phyloP scores from a whole-genome alignment of 345 rosid genomes.

The Syzygium jambos region DNA sequence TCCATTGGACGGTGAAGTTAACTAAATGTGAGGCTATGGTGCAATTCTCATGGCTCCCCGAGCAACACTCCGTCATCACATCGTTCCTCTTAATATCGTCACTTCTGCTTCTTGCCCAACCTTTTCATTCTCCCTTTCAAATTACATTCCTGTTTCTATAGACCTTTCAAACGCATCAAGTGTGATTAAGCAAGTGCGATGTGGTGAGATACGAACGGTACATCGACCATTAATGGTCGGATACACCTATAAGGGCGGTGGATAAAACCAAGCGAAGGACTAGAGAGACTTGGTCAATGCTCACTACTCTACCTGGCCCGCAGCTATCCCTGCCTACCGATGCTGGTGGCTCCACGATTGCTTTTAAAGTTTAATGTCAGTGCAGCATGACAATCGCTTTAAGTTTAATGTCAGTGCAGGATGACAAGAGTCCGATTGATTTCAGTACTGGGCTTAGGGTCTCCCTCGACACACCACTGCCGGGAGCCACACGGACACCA shows the following conservation, averaged over 20 bases:
- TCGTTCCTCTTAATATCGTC: neutral
- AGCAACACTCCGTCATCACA: neutral
- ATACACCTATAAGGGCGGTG: neutral
- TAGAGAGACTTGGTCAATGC: neutral
- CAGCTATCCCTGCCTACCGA: neutral
- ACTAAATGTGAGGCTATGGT: neutral
- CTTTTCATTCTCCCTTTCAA: neutral
- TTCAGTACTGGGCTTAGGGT: neutral
- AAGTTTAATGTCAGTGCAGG: neutral
- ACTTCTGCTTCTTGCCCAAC: neutral
- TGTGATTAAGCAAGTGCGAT: neutral
- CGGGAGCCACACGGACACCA: neutral
- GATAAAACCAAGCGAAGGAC: neutral
- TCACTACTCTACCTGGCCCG: neutral
- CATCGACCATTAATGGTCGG: neutral
- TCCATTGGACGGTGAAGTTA: neutral
- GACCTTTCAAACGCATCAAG: neutral
- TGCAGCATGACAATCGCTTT: neutral
- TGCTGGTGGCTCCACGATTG: neutral
- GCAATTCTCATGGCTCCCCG: neutral
- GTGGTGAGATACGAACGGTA: neutral
- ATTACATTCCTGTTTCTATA: neutral
- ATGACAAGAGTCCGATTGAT: neutral
- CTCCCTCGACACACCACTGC: neutral
- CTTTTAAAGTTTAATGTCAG: no score